Evolutionary conservation across 495 filamentous ascomycete genomes (phyloP).

Genomic region (Lasiosphaeriaceae sp.): DNA sequence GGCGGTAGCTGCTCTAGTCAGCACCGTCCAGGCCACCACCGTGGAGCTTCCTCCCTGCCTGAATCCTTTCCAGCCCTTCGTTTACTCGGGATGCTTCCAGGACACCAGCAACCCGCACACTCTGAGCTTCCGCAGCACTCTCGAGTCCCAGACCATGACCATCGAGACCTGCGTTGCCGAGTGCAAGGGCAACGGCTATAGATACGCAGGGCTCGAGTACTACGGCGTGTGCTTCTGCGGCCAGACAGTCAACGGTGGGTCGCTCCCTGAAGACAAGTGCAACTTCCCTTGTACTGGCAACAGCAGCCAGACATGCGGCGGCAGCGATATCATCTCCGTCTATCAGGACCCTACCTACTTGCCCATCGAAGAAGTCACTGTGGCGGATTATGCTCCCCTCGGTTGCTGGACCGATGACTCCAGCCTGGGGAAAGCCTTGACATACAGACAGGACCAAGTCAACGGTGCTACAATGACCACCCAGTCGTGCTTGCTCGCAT

Average conservation of each 20-base stretch:
- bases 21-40: constrained; percentile 30
- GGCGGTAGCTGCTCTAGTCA: constrained; percentile 29
- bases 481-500: constrained; percentile 44
- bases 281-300: constrained; percentile 46
- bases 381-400: constrained; percentile 45
- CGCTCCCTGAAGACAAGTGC: constrained; percentile 36
- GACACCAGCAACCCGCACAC: constrained; percentile 33
- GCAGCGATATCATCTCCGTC: constrained; percentile 41
- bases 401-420: constrained; percentile 57
- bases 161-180: constrained; percentile 48
- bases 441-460: constrained; percentile 41
- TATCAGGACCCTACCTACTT: constrained; percentile 52
- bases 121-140: constrained; percentile 37
- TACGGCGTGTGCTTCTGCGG: constrained; percentile 54
- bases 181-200: constrained; percentile 54
- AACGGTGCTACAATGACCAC: constrained; percentile 34
- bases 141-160: constrained; percentile 41
- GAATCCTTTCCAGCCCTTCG: constrained; percentile 43
- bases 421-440: constrained; percentile 43
- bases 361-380: constrained; percentile 31
- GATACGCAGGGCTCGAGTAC: constrained; percentile 54
- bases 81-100: constrained; percentile 50
- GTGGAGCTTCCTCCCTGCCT: constrained; percentile 38
- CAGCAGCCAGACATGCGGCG: constrained; percentile 44
- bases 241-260: constrained; percentile 35